Evolutionary conservation across 805 yeast species (phyloP).

Genomic region (Maudiozyma barnettii): DNA sequence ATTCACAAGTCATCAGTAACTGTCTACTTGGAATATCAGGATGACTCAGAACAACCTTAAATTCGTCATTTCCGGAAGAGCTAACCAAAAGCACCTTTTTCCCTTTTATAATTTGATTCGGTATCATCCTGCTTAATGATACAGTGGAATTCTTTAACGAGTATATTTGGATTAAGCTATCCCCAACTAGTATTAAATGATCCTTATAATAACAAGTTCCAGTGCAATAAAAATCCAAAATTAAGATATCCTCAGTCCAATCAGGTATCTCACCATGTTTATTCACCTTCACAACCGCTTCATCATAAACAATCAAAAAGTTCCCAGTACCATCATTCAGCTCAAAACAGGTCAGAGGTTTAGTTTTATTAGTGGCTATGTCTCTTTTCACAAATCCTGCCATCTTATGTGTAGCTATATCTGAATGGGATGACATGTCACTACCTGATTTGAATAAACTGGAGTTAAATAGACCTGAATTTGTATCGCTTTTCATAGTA

Average conservation of each 20-base stretch:
- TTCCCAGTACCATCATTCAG: slow-evolving; percentile 41
- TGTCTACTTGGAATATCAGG: slow-evolving; percentile 57
- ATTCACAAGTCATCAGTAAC: slow-evolving; percentile 30
- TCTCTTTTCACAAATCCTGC: slow-evolving; percentile 32
- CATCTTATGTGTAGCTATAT: slow-evolving; percentile 25
- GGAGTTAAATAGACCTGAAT: slow-evolving; percentile 13
- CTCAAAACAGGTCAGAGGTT: slow-evolving; percentile 57
- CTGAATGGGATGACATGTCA: slow-evolving; percentile 18
- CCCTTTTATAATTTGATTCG: slow-evolving; percentile 63
- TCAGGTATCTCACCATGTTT: slow-evolving; percentile 44
- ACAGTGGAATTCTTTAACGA: slow-evolving; percentile 28
- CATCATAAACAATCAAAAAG: slow-evolving; percentile 57
- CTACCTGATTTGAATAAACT: slow-evolving; percentile 15
- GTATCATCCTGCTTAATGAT: slow-evolving; percentile 30
- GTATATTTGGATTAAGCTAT: slow-evolving; percentile 64
- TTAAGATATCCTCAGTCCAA: slow-evolving; percentile 32
- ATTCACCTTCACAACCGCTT: slow-evolving; percentile 59
- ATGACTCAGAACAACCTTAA: slow-evolving; percentile 47
- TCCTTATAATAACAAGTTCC: slow-evolving; percentile 37
- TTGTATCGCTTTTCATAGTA: slow-evolving; percentile 5
- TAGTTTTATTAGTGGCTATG: slow-evolving; percentile 28
- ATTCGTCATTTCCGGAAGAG: slow-evolving; percentile 28
- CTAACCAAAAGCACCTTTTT: slow-evolving; percentile 48
- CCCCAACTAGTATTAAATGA: slow-evolving; percentile 45
- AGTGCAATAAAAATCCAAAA: slow-evolving; percentile 34